phyloP scores from a whole-genome alignment of 2,329 filamentous ascomycete genomes.

The Metarhizium humberi region DNA sequence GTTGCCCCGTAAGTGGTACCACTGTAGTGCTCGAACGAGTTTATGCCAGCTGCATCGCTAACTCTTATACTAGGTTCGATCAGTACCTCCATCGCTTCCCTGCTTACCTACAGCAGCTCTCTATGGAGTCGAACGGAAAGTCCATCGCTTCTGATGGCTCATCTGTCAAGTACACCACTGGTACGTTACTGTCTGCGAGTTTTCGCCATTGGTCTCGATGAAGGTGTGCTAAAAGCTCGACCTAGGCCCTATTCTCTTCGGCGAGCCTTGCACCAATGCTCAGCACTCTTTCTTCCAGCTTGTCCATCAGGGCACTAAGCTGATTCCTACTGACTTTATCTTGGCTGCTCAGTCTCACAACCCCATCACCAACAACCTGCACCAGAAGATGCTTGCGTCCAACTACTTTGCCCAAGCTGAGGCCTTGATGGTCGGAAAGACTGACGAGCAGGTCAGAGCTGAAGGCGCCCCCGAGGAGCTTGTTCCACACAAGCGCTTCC shows the following conservation, averaged over 20 bases:
- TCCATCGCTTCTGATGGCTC: constrained; percentile 83
- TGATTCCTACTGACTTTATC: constrained; percentile 98
- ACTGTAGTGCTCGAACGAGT: not conserved
- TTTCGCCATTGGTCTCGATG: not conserved
- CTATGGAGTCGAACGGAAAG: constrained; percentile 99
- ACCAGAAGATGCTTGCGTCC: constrained; percentile 92
- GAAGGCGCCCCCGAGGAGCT: constrained; percentile 67
- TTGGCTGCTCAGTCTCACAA: constrained; percentile 95
- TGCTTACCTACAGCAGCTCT: constrained; percentile 96
- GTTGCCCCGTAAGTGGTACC: constrained; percentile 71
- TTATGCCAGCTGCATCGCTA: not conserved
- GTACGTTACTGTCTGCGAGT: constrained; percentile 16
- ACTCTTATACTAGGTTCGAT: constrained; percentile 58
- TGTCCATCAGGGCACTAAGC: constrained; percentile 96
- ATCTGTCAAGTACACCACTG: constrained; percentile 94
- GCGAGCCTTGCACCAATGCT: constrained; percentile 96
- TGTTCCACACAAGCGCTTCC: constrained; percentile 97
- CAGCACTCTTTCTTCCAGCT: constrained; percentile 99
- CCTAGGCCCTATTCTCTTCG: constrained; percentile 76
- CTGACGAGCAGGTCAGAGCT: constrained; percentile 65
- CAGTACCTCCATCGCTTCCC: constrained; percentile 99
- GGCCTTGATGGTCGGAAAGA: constrained; percentile 87
- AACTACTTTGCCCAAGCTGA: constrained; percentile 89
- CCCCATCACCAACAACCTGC: constrained; percentile 81
- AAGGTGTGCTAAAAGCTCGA: not conserved